Conservation (phyloP, 176 grass and related monocot genomes). For the Carex parvula region DNA sequence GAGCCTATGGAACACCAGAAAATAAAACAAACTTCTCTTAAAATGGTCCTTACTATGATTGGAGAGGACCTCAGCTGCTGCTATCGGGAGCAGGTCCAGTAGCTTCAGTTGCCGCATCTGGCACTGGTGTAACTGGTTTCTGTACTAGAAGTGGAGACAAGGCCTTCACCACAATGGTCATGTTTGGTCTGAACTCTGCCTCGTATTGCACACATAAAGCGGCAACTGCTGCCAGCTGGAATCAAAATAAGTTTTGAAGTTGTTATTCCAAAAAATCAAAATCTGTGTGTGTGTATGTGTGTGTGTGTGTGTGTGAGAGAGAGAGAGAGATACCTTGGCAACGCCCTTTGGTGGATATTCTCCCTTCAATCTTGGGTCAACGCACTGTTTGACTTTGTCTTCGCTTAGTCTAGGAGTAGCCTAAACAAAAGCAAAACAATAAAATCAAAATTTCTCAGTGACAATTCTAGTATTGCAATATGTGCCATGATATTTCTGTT, state of each 20-base stretch:
- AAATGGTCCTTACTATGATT: neutral
- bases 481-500: neutral
- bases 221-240: conserved; percentile 76
- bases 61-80: neutral
- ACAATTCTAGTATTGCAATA: neutral
- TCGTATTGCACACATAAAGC: conserved; percentile 90
- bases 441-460: neutral
- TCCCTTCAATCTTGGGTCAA: conserved; percentile 77
- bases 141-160: conserved; percentile 62
- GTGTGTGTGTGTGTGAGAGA: neutral
- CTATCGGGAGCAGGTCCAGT: neutral
- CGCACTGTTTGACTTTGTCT: conserved; percentile 85
- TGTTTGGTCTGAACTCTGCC: conserved; percentile 82
- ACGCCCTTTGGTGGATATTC: conserved; percentile 78
- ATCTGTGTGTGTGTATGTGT: neutral
- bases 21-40: conserved; percentile 13
- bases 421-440: conserved; percentile 33
- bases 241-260: neutral
- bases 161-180: conserved; percentile 89
- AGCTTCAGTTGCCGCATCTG: neutral
- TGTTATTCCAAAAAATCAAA: neutral
- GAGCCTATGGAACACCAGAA: conserved; percentile 10
- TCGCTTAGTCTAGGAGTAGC: conserved; percentile 72
- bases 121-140: conserved; percentile 31
- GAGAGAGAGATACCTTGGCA: conserved; percentile 59